A percentile compares a stretch with the other conserved stretches of the same genome.
phyloP scores from a whole-genome alignment of 352 stramenopile genomes.

The Globisporangium camurandrum region DNA sequence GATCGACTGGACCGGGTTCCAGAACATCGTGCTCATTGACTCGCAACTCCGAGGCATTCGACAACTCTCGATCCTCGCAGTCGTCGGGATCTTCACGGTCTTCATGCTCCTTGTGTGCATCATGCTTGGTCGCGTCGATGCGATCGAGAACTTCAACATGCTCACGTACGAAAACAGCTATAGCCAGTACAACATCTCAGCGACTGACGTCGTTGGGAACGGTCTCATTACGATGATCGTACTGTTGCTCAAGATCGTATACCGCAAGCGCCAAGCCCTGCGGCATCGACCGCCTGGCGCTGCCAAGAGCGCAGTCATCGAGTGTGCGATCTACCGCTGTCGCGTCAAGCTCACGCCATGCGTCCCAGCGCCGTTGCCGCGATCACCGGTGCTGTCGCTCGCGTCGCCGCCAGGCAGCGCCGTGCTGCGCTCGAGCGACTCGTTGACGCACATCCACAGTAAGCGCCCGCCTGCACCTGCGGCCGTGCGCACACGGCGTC shows the following conservation, averaged over 20 bases:
- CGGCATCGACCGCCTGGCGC: background rate
- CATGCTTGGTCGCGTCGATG: conserved; percentile 17
- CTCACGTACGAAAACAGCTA: conserved; percentile 11
- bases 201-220: conserved; percentile 20
- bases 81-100: conserved; percentile 9
- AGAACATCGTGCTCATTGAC: conserved; percentile 26
- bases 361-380: too few relatives aligned
- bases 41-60: conserved; percentile 19
- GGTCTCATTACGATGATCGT: conserved; percentile 18
- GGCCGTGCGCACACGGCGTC: background rate
- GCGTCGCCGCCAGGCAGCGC: too few relatives aligned
- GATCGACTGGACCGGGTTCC: conserved; percentile 24
- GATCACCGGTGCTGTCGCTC: too few relatives aligned
- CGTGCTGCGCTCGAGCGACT: too few relatives aligned
- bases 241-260: conserved; percentile 20
- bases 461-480: background rate
- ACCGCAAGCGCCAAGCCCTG: conserved; percentile 14
- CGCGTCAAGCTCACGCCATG: conserved; percentile 3
- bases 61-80: conserved; percentile 6
- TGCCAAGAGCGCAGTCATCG: background rate
- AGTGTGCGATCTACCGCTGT: conserved; percentile 18
- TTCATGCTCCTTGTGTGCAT: conserved; percentile 17
- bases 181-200: conserved; percentile 10
- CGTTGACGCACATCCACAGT: background rate
- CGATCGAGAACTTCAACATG: conserved; percentile 6